Percentiles rank a stretch among this genome's conserved stretches.
These are phyloP conservation scores for Talaromyces liani DNA, from an alignment of 495 filamentous ascomycete genomes.

Conservation along the genomic window DNA sequence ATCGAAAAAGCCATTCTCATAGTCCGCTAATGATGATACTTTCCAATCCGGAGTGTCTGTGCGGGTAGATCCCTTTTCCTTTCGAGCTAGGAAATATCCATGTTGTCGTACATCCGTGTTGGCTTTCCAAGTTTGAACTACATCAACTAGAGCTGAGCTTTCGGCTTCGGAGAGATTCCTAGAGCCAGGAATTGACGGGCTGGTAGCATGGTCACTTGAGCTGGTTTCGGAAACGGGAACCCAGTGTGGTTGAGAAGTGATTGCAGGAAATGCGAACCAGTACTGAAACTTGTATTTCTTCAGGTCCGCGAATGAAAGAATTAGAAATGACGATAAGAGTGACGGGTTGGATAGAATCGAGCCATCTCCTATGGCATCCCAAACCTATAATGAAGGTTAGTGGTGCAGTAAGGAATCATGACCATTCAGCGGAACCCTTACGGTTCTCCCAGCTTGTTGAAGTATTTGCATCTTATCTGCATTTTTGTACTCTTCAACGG, in stretches of 20 bases:
- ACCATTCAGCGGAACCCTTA: constrained; percentile 29
- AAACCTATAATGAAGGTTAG: constrained; percentile 52
- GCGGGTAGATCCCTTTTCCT: constrained; percentile 22
- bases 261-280: constrained; percentile 89
- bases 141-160: constrained; percentile 64
- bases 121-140: constrained; percentile 81
- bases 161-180: constrained; percentile 55
- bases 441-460: constrained; percentile 65
- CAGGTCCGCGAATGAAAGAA: constrained; percentile 90
- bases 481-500: constrained; percentile 83
- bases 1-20: constrained; percentile 83
- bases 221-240: constrained; percentile 23
- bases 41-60: constrained; percentile 47
- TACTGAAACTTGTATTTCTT: constrained; percentile 95
- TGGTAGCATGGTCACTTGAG: background rate
- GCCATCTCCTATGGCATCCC: constrained; percentile 94
- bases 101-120: constrained; percentile 70
- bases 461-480: constrained; percentile 66
- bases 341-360: constrained; percentile 93
- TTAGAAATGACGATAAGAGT: constrained; percentile 75
- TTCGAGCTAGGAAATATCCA: constrained; percentile 91
- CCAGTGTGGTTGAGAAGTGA: constrained; percentile 85
- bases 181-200: constrained; percentile 14
- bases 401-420: background rate
- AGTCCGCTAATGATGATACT: constrained; percentile 64